Percentiles rank a stretch among this genome's conserved stretches.
Evolutionary conservation across 1,284 basidiomycete genomes (phyloP).

Genomic region (Naganishia sp.): DNA sequence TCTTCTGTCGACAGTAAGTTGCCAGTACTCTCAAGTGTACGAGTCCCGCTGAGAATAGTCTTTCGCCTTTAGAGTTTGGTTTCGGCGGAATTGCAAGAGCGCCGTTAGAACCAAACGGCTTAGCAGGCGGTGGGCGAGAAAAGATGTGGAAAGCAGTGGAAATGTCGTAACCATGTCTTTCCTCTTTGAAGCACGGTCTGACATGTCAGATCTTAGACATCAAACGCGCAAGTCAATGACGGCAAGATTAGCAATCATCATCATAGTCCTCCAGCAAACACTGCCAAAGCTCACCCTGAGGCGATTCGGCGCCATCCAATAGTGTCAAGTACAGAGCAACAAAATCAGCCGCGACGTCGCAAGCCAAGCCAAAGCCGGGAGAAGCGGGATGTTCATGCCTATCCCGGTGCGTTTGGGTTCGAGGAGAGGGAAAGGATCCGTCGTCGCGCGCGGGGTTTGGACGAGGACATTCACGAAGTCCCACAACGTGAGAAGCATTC

Average conservation of each 20-base stretch:
- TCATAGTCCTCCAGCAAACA: too few relatives aligned
- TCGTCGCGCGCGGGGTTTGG: neutral
- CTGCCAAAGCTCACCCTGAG: neutral
- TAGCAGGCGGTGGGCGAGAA: neutral
- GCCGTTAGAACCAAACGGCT: neutral
- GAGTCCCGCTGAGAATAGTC: neutral
- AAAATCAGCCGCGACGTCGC: neutral
- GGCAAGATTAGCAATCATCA: too few relatives aligned
- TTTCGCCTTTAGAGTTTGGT: slow-evolving; percentile 1
- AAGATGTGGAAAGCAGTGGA: neutral
- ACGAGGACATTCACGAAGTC: neutral
- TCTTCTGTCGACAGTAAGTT: slow-evolving; percentile 42
- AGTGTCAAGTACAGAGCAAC: neutral
- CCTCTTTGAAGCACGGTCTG: neutral
- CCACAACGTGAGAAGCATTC: neutral
- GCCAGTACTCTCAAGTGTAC: neutral
- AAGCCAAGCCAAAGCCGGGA: neutral
- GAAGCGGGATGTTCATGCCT: neutral
- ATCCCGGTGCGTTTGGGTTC: slow-evolving; percentile 11
- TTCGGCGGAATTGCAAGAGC: slow-evolving; percentile 3
- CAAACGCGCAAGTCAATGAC: neutral
- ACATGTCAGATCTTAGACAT: neutral
- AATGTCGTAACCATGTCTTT: neutral
- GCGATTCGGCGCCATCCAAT: neutral
- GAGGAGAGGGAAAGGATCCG: slow-evolving; percentile 11